phyloP scores from a whole-genome alignment of 2,329 filamentous ascomycete genomes.

The Fusarium piperis region DNA sequence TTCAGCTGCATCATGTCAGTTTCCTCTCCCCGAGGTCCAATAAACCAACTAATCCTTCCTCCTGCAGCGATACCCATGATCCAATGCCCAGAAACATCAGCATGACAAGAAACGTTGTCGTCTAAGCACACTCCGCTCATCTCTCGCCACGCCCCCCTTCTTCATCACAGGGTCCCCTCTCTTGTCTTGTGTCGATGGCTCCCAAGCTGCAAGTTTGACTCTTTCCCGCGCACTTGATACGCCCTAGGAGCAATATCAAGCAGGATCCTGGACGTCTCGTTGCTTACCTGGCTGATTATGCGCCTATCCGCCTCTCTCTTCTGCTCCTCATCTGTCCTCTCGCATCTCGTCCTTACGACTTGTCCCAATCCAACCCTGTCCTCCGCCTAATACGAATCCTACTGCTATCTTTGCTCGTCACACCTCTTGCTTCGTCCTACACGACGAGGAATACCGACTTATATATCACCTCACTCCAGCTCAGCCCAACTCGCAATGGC shows the following conservation, averaged over 20 bases:
- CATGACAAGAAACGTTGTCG: slow-evolving; percentile 1
- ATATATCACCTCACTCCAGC: slow-evolving; percentile 18
- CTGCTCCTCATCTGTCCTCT: background rate
- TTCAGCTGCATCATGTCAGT: background rate
- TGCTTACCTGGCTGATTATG: slow-evolving; percentile 5
- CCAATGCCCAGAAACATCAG: background rate
- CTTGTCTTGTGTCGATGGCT: slow-evolving; percentile 21
- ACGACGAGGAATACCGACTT: background rate
- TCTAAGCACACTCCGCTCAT: slow-evolving; percentile 15
- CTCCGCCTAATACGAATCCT: slow-evolving; percentile 19
- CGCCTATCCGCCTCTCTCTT: background rate
- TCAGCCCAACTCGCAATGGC: slow-evolving; percentile 7
- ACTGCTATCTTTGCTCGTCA: slow-evolving; percentile 13
- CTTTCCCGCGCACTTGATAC: background rate
- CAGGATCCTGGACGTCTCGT: slow-evolving; percentile 17
- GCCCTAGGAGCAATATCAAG: slow-evolving; percentile 22
- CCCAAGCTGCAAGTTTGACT: slow-evolving; percentile 6
- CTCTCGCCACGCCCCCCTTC: slow-evolving; percentile 10
- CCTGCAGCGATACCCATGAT: background rate
- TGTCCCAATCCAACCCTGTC: slow-evolving; percentile 12
- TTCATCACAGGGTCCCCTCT: slow-evolving; percentile 24
- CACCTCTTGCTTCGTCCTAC: slow-evolving; percentile 7
- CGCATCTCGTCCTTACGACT: background rate
- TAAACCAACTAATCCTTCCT: background rate
- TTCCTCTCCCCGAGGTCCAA: background rate